Percentiles rank a stretch among this genome's conserved stretches.
These are phyloP conservation scores for Gynandropsis gynandra DNA, from an alignment of 345 rosid species.

Conservation along the genomic window DNA sequence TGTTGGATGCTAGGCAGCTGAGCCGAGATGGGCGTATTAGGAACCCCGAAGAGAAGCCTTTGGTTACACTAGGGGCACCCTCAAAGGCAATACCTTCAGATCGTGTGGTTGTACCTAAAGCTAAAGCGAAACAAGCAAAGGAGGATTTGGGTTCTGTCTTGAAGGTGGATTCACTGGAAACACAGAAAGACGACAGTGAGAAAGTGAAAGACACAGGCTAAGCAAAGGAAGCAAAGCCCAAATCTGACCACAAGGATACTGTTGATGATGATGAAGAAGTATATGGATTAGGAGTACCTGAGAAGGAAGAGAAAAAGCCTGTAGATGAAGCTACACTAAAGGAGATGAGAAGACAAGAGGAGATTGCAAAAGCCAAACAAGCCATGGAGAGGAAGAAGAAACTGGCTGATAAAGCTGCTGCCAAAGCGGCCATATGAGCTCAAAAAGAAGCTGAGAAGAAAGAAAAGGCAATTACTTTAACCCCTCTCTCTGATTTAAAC, in stretches of 20 bases:
- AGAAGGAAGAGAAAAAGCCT: too few relatives aligned
- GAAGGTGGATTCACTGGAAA: slow-evolving; percentile 28
- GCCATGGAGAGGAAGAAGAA: slow-evolving; percentile 96
- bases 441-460: slow-evolving; percentile 94
- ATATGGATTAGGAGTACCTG: too few relatives aligned
- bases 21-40: too few relatives aligned
- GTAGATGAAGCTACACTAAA: slow-evolving; percentile 60
- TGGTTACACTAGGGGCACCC: too few relatives aligned
- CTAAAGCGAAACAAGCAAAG: slow-evolving; percentile 39
- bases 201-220: slow-evolving; percentile 35
- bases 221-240: slow-evolving; percentile 29
- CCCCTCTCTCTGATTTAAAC: slow-evolving; percentile 7
- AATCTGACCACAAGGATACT: slow-evolving; percentile 22
- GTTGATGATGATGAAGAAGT: too few relatives aligned
- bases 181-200: slow-evolving; percentile 36
- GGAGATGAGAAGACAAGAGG: slow-evolving; percentile 89
- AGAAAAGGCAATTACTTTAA: slow-evolving; percentile 51
- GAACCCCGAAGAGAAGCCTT: too few relatives aligned
- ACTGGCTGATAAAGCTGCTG: slow-evolving; percentile 83
- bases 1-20: too few relatives aligned
- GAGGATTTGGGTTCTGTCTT: slow-evolving; percentile 45
- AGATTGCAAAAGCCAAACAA: slow-evolving; percentile 80
- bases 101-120: slow-evolving; percentile 40
- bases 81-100: slow-evolving; percentile 41
- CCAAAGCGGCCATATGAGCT: slow-evolving; percentile 80